phyloP scores from a whole-genome alignment of 345 rosid genomes.

The Citrus sinensis region DVS_A1.0 CM039167.1:15471501-15472000 shows the following conservation, averaged over 20 bases:
- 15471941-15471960: not conserved
- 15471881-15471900: not conserved
- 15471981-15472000: not conserved
- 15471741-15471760: slow-evolving; percentile 40
- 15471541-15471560: too few species aligned
- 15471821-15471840: not conserved
- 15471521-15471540: not conserved
- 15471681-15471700: not conserved
- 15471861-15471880: not conserved
- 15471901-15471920: not conserved
- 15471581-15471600: too few species aligned
- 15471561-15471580: too few species aligned
- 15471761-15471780: slow-evolving; percentile 31
- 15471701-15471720: not conserved
- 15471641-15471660: not conserved
- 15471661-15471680: not conserved
- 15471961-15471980: not conserved
- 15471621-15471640: not conserved
- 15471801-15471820: not conserved
- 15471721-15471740: slow-evolving; percentile 20
- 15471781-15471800: slow-evolving; percentile 10
- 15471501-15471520: not conserved
- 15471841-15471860: not conserved
- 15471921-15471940: not conserved
- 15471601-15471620: too few species aligned